Conservation (phyloP, 495 filamentous ascomycete genomes). For the Penicillium diatomitis region DNA sequence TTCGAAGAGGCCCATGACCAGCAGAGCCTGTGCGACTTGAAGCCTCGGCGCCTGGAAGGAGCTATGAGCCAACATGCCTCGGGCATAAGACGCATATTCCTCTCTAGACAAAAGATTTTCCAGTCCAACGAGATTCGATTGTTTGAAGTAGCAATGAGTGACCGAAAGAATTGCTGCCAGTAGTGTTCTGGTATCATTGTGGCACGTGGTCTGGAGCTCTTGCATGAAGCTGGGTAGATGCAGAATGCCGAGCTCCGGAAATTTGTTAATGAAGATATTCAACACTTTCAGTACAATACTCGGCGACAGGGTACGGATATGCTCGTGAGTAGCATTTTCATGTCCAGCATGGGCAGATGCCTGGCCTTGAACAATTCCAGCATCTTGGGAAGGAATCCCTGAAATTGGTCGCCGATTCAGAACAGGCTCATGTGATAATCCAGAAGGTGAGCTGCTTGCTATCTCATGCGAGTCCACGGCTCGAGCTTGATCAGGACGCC, state of each 20-base stretch:
- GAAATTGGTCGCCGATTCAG: too few species aligned
- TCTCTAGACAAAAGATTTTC: slow-evolving; percentile 5
- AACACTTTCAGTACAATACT: slow-evolving; percentile 8
- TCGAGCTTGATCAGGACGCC: too few species aligned
- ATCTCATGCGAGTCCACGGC: too few species aligned
- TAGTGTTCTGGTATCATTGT: slow-evolving; percentile 6
- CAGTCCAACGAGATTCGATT: not conserved
- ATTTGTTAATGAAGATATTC: slow-evolving; percentile 13
- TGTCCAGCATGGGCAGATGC: not conserved
- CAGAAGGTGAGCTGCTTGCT: too few species aligned
- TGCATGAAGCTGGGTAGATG: slow-evolving; percentile 7
- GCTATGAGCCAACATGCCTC: slow-evolving; percentile 7
- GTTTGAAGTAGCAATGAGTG: slow-evolving; percentile 1
- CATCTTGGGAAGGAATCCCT: too few species aligned
- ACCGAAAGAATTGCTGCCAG: slow-evolving; percentile 6
- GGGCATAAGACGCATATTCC: slow-evolving; percentile 8
- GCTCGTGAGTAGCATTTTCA: not conserved
- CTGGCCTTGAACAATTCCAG: not conserved
- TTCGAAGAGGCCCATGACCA: slow-evolving; percentile 14
- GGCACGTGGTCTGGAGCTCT: slow-evolving; percentile 4
- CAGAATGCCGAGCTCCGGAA: slow-evolving; percentile 12
- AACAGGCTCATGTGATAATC: not conserved
- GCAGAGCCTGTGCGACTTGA: slow-evolving; percentile 11
- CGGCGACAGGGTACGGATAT: not conserved
- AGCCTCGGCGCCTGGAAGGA: slow-evolving; percentile 8